Conservation (phyloP, 1,284 basidiomycete species). For the Sporisorium reilianum region DNA sequence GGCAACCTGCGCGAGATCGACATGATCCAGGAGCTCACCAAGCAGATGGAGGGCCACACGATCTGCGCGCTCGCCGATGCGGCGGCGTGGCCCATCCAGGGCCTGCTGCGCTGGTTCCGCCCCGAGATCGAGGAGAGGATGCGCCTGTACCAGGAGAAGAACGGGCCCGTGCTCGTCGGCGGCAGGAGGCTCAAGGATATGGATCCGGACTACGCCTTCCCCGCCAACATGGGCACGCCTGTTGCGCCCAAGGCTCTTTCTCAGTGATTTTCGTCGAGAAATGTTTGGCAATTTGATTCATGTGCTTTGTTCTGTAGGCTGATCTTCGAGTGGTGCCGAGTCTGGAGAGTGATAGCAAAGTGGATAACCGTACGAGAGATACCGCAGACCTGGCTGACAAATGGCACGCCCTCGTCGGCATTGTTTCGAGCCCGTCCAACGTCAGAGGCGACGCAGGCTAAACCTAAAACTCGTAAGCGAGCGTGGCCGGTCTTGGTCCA, state of each 20-base stretch:
- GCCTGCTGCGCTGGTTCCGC: constrained; percentile 93
- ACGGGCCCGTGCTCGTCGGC: constrained; percentile 90
- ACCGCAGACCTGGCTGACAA: too few species aligned
- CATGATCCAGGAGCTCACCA: constrained; percentile 76
- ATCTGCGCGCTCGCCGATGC: constrained; percentile 98
- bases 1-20: constrained; percentile 94
- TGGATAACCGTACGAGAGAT: too few species aligned
- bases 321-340: too few species aligned
- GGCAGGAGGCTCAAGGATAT: constrained; percentile 81
- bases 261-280: constrained; percentile 10
- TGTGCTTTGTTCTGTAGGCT: neutral
- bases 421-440: too few species aligned
- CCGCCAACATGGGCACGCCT: constrained; percentile 79
- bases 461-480: too few species aligned
- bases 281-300: neutral
- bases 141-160: constrained; percentile 78
- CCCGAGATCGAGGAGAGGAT: constrained; percentile 82
- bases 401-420: too few species aligned
- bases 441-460: too few species aligned
- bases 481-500: too few species aligned
- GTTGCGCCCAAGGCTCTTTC: constrained; percentile 41
- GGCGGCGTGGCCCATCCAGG: constrained; percentile 98
- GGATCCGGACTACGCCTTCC: constrained; percentile 80
- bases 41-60: constrained; percentile 88
- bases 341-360: too few species aligned